Evolutionary conservation across 805 yeast genomes (phyloP), one percentile per base, ranked within the genome.

Genomic region (Blastobotrys parvus): DNA sequence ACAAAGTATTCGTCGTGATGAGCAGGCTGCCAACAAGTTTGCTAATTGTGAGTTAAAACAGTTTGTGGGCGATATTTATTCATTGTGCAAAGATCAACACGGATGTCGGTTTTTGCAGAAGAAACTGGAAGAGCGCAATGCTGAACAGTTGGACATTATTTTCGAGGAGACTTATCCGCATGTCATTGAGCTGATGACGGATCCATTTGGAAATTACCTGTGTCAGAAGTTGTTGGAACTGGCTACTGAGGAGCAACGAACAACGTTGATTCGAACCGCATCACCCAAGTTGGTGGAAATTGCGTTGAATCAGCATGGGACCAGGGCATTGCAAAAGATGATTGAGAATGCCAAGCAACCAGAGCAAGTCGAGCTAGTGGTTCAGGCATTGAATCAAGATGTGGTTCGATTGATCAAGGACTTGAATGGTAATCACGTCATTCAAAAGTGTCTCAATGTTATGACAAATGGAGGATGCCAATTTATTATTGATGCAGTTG

Each of bases 391-490:
- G 45, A 64, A 73, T 20, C 75, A 82, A 2, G 82, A 85, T 46
- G 82, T 92, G 43, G 94, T 89, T 3, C 66, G 77, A 34, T 67
- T 92, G 52, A 81, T 92, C 39, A 75, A 90, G 53, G 97, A 92
- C 61, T 69, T 89, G 60, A 92, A 92, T 63, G 98, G 98, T 51
- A 92, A 92, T 61, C 98, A 90, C 61, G 97, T 92, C 29, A 82
- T 92, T 41, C 98, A 92, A 60, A 89, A 87, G 64, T 85, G 95
- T 60, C 68, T 92, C 48, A 86, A 86, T 53, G 76, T 77, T 52
- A 73, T 92, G 54, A 67, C 70, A 21, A 70, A 82, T 2, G 68
- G 65, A n/a, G 82, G 84, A 45, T 75, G 84, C 52, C 92, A 89
- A 60, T 90, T 92, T 59, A 85, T 92, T 46, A 88, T 86, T 60